Percentiles rank a stretch among this genome's conserved stretches.
Conservation (phyloP, 371 early-diverging fungal species). For the Mycotypha africana region DNA sequence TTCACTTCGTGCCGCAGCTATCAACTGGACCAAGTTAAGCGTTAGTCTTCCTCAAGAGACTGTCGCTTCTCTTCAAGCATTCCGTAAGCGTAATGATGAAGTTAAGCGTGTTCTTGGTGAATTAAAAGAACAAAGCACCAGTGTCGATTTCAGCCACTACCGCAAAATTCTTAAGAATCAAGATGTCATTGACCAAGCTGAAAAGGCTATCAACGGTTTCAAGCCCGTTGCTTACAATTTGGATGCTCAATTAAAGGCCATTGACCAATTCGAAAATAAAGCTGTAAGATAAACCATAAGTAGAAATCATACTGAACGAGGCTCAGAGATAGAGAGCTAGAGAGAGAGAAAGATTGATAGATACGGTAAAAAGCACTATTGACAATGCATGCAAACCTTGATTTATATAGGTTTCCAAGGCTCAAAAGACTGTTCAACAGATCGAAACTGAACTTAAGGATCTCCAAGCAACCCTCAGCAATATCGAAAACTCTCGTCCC, state of each 20-base stretch:
- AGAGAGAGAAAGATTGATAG: not conserved
- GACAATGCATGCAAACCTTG: too few species aligned
- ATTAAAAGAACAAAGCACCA: slow-evolving; percentile 75
- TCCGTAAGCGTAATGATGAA: slow-evolving; percentile 96
- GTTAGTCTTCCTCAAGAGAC: slow-evolving; percentile 87
- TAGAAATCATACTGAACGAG: not conserved
- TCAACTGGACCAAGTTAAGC: slow-evolving; percentile 89
- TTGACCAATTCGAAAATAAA: slow-evolving; percentile 83
- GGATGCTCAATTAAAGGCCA: slow-evolving; percentile 79
- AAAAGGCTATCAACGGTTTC: slow-evolving; percentile 77
- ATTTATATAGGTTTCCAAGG: slow-evolving; percentile 69
- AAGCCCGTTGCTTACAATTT: slow-evolving; percentile 84
- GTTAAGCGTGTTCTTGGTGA: slow-evolving; percentile 75
- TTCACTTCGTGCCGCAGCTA: slow-evolving; percentile 55
- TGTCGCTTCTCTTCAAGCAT: slow-evolving; percentile 75
- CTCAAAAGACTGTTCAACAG: slow-evolving; percentile 80
- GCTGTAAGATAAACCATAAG: slow-evolving; percentile 64
- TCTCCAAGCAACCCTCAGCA: slow-evolving; percentile 82
- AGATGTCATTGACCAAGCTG: slow-evolving; percentile 83
- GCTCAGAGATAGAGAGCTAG: not conserved
- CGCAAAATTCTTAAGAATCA: slow-evolving; percentile 84
- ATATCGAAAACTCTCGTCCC: slow-evolving; percentile 94
- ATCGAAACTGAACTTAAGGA: slow-evolving; percentile 84
- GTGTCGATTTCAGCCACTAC: slow-evolving; percentile 88
- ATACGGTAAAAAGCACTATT: too few species aligned